phyloP scores from a whole-genome alignment of 805 yeast genomes.

The Tetrapisispora pingtungensis region DNA sequence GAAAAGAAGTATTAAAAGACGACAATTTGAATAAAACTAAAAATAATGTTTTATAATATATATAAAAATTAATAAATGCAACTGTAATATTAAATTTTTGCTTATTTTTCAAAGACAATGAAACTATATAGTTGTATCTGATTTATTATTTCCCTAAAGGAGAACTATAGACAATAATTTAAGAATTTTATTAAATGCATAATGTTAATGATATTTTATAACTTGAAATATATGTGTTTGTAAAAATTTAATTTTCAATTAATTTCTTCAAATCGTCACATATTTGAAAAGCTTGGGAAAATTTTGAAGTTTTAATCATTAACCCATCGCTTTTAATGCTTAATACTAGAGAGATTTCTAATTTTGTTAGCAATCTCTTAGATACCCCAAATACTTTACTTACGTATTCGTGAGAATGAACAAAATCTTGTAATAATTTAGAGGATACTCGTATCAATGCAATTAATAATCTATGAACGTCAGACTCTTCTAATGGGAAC shows the following conservation, averaged over 20 bases:
- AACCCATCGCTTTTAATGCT: conserved; percentile 14
- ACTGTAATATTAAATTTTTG: too few relatives aligned
- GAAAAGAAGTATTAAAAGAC: too few relatives aligned
- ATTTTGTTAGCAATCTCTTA: conserved; percentile 18
- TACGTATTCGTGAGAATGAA: conserved; percentile 36
- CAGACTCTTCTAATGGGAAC: conserved; percentile 28
- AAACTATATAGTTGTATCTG: too few relatives aligned
- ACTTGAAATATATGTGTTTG: too few relatives aligned
- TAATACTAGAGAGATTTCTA: conserved; percentile 20
- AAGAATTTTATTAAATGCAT: too few relatives aligned
- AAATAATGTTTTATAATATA: too few relatives aligned
- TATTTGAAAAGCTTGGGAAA: conserved; percentile 9
- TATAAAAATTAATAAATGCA: too few relatives aligned
- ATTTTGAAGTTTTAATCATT: conserved; percentile 12
- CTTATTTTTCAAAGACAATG: too few relatives aligned
- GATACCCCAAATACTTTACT: conserved; percentile 41
- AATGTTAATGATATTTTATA: too few relatives aligned
- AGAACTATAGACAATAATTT: too few relatives aligned
- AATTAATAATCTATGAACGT: conserved; percentile 36
- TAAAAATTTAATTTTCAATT: neutral
- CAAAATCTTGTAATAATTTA: conserved; percentile 39
- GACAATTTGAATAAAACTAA: too few relatives aligned
- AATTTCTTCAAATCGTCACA: conserved; percentile 8
- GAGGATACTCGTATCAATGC: conserved; percentile 38
- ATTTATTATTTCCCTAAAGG: too few relatives aligned